Evolutionary conservation across 805 yeast species (phyloP).

Genomic region (Lipomyces starkeyi): DNA sequence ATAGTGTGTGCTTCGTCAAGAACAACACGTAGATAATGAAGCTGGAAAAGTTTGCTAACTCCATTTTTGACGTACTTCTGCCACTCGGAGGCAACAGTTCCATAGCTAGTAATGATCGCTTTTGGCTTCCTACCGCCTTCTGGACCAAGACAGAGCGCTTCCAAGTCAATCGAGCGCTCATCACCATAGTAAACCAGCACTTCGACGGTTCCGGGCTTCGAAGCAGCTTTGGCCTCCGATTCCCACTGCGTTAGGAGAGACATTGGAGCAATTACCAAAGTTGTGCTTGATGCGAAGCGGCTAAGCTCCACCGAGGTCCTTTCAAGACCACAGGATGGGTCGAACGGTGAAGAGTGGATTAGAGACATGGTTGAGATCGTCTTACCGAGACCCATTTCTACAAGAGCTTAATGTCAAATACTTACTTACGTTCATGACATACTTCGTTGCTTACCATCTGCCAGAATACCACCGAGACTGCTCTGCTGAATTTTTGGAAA

Average conservation of each 20-base stretch:
- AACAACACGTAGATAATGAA: slow-evolving; percentile 75
- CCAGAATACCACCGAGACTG: slow-evolving; percentile 80
- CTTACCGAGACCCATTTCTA: slow-evolving; percentile 90
- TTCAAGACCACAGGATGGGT: slow-evolving; percentile 4
- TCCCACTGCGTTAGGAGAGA: slow-evolving; percentile 92
- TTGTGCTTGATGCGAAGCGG: slow-evolving; percentile 51
- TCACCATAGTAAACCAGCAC: slow-evolving; percentile 75
- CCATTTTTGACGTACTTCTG: slow-evolving; percentile 46
- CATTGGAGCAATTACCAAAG: slow-evolving; percentile 87
- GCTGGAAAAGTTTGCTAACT: slow-evolving; percentile 66
- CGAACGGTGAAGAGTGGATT: slow-evolving; percentile 56
- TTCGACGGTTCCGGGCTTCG: slow-evolving; percentile 40
- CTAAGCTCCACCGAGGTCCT: background rate
- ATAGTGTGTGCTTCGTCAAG: slow-evolving; percentile 92
- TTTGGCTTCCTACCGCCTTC: slow-evolving; percentile 49
- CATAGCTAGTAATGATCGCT: slow-evolving; percentile 83
- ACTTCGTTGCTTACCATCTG: slow-evolving; percentile 60
- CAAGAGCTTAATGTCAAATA: background rate
- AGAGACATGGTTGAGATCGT: slow-evolving; percentile 83
- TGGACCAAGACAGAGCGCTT: slow-evolving; percentile 50
- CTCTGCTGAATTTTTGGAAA: slow-evolving; percentile 66
- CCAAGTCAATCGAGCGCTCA: slow-evolving; percentile 57
- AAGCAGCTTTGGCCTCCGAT: slow-evolving; percentile 68
- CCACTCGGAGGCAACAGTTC: slow-evolving; percentile 82
- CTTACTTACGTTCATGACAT: background rate